Evolutionary conservation across 1,284 basidiomycete genomes (phyloP).

Genomic region (Fomitopsis palustris): DNA sequence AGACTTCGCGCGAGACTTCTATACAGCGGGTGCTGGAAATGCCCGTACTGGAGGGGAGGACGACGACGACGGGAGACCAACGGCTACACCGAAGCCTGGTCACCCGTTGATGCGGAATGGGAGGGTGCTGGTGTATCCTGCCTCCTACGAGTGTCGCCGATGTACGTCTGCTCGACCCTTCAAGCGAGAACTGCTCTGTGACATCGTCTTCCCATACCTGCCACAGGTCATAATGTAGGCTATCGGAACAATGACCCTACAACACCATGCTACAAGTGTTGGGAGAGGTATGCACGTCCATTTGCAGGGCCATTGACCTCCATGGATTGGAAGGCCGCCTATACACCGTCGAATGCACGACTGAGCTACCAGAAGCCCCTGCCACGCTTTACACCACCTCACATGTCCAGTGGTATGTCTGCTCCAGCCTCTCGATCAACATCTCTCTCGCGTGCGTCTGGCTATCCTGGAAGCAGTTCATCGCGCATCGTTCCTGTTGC

Average conservation of each 20-base stretch:
- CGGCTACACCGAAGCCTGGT: slow-evolving; percentile 56
- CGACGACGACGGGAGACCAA: slow-evolving; percentile 55
- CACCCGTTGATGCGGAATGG: slow-evolving; percentile 60
- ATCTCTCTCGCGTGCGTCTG: slow-evolving; percentile 17
- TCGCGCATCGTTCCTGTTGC: slow-evolving; percentile 20
- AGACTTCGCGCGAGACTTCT: slow-evolving; percentile 56
- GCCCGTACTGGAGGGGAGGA: slow-evolving; percentile 6
- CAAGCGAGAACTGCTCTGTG: background rate
- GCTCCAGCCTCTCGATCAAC: slow-evolving; percentile 11
- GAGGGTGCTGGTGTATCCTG: slow-evolving; percentile 63
- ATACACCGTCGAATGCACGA: slow-evolving; percentile 15
- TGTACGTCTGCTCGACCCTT: slow-evolving; percentile 16
- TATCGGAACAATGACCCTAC: slow-evolving; percentile 66
- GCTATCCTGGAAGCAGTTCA: slow-evolving; percentile 20
- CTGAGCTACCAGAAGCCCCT: slow-evolving; percentile 38
- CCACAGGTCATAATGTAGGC: slow-evolving; percentile 65
- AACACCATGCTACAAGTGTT: slow-evolving; percentile 67
- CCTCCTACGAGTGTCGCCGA: slow-evolving; percentile 56
- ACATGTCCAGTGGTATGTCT: slow-evolving; percentile 10
- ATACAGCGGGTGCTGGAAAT: slow-evolving; percentile 38
- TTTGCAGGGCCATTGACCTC: slow-evolving; percentile 59
- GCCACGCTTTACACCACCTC: slow-evolving; percentile 27
- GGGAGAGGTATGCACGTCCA: slow-evolving; percentile 58
- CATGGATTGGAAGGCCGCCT: slow-evolving; percentile 38
- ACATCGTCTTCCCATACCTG: background rate